Base-by-base conservation (phyloP, 768 basidiomycete genomes). In the Candolleomyces aberdarensis region DNA sequence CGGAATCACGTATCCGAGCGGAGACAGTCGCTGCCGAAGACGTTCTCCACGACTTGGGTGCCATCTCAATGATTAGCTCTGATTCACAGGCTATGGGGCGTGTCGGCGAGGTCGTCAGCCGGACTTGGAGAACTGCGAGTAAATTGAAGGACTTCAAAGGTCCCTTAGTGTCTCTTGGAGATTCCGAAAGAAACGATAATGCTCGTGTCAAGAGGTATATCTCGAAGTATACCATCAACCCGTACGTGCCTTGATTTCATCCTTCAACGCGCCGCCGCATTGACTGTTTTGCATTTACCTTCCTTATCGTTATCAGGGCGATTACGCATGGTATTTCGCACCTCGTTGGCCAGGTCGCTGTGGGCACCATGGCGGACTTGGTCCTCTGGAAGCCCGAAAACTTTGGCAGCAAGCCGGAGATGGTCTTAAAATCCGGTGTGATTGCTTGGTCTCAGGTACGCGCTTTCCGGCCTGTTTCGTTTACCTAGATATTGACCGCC, bases 41-140 rank as follows among this genome's bases (percentile, higher is more conserved):
- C 70, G 90, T 98, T 17, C 76, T 97, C 32, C 94, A 96, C 46
- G 95, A 96, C 68, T 83, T 74, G 1, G 97, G 97, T 3, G 95
- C 97, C 2, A 97, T 99, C 47, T 91, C 94, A 3, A 98, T 98
- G 87, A 96, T 98, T 65, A 92, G 89, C 65, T 94, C 92, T 2
- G 97, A 99, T 71, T 90, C 94, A 2, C 97, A 98, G 73, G 97
- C 97, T 0, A 98, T 99, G 97, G 96, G 96, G 10, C 86, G 96
- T 17, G 94, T 99, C 6, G 97, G 94, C 10, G 97, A 99, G 72
- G 96, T 98, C 17, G 77, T 94, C 2, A 84, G 88, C 49, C 78
- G 97, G 56, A 97, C 97, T 0, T 99, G 97, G 97, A 81, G 96
- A 49, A 98, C 97, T 0, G 97, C 97, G 36, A 92, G 91, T 73